Base-by-base conservation (phyloP, 352 stramenopile species). In the Phytopythium vexans region DNA sequence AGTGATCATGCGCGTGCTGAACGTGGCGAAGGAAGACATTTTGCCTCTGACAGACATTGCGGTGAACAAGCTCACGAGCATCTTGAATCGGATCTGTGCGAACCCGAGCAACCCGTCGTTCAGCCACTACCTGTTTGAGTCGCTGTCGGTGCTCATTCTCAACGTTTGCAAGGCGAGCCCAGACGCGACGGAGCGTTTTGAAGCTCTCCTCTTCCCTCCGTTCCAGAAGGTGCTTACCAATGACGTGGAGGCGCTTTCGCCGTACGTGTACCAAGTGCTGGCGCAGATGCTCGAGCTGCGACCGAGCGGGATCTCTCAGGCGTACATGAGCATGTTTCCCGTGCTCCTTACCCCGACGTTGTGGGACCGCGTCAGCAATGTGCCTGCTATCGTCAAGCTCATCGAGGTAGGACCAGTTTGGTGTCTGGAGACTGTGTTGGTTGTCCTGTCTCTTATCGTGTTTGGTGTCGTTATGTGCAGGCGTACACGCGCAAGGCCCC, bases 101-200 rank as follows among this genome's bases (percentile, higher is more conserved):
- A 99, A 99, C 76, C 97, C 97, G 31, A 96, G 93, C 54, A 99
- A 99, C 70, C 97, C 97, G 16, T 94, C 94, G 21, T 99, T 98
- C 76, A 99, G 98, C 60, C 97, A 99, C 71, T 99, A 97, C 60
- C 72, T 99, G 8, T 99, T 99, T 62, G 97, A 99, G 74, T 98
- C 95, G 10, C 86, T 99, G 37, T 98, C 97, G 0, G 93, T 98
- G 15, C 68, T 98, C 11, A 94, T 99, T 42, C 64, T 92, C 41
- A 94, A 96, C 41, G 92, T 97, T 8, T 98, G 91, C 67, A 89
- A 93, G 60, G 76, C 82, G 8, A 92, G 89, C 46, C 75, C 86
- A 4, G 67, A 54, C 8, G 72, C 81, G 4, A 94, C 78, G 0
- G 86, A 92, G 45, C 81, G 76, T 38, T 98, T 99, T 52, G 97